These are phyloP conservation scores for Cercospora zeae-maydis DNA, from an alignment of 2,329 filamentous ascomycete genomes.

Conservation along the genomic window DNA sequence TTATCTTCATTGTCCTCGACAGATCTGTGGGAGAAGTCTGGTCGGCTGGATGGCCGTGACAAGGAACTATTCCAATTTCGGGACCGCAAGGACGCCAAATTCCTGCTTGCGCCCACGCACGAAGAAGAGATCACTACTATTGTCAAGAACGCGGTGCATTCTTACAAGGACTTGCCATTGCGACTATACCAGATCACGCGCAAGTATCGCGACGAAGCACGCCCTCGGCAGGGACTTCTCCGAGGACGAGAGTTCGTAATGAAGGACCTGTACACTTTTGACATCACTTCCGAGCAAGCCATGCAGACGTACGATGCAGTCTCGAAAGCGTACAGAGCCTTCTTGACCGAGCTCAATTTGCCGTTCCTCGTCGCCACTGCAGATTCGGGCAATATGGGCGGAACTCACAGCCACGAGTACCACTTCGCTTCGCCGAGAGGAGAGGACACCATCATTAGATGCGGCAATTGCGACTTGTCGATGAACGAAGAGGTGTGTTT, in stretches of 20 bases:
- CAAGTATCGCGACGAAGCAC: slow-evolving; percentile 90
- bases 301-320: slow-evolving; percentile 77
- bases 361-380: slow-evolving; percentile 83
- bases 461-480: slow-evolving; percentile 67
- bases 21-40: slow-evolving; percentile 75
- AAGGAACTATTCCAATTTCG: slow-evolving; percentile 70
- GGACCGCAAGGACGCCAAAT: slow-evolving; percentile 71
- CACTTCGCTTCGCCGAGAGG: slow-evolving; percentile 76
- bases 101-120: slow-evolving; percentile 85
- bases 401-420: slow-evolving; percentile 89
- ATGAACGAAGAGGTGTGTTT: slow-evolving; percentile 77
- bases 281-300: slow-evolving; percentile 63
- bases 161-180: slow-evolving; percentile 81
- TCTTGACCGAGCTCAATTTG: slow-evolving; percentile 80
- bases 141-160: slow-evolving; percentile 68
- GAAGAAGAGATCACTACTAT: slow-evolving; percentile 92
- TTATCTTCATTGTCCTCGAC: slow-evolving; percentile 84
- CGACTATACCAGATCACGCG: slow-evolving; percentile 87
- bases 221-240: slow-evolving; percentile 82
- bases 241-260: slow-evolving; percentile 90
- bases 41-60: slow-evolving; percentile 60
- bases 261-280: slow-evolving; percentile 98
- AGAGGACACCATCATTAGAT: slow-evolving; percentile 80
- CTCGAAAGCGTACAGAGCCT: slow-evolving; percentile 65
- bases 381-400: slow-evolving; percentile 94